These are phyloP conservation scores for Fomitiporia mediterranea DNA, from an alignment of 1,284 basidiomycete genomes.

Conservation along the genomic window DNA sequence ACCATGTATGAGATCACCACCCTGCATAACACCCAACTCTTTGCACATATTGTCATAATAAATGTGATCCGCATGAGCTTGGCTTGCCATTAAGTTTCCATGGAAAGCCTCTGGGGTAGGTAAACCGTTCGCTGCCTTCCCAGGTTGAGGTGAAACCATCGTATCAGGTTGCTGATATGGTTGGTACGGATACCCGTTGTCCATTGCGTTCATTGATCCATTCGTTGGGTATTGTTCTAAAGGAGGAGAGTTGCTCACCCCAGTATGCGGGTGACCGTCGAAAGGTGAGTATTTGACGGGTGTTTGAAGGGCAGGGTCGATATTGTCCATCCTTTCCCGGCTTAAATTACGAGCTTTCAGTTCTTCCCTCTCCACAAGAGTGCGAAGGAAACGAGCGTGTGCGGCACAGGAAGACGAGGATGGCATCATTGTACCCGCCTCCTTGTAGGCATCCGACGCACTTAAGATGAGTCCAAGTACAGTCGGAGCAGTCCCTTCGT, in stretches of 20 bases:
- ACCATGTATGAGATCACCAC: slow-evolving; percentile 21
- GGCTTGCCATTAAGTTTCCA: slow-evolving; percentile 29
- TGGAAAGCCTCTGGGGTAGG: slow-evolving; percentile 3
- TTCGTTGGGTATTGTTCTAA: slow-evolving; percentile 3
- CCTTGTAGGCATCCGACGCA: slow-evolving; percentile 70
- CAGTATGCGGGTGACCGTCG: not conserved
- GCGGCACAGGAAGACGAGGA: slow-evolving; percentile 57
- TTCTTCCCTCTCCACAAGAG: slow-evolving; percentile 59
- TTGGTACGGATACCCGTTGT: slow-evolving; percentile 11
- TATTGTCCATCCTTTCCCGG: slow-evolving; percentile 29
- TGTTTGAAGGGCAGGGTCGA: slow-evolving; percentile 16
- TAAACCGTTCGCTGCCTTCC: slow-evolving; percentile 9
- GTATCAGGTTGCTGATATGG: slow-evolving; percentile 6
- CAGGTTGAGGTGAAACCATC: not conserved
- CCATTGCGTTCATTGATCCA: not conserved
- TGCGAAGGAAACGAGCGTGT: slow-evolving; percentile 72
- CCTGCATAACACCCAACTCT: slow-evolving; percentile 49
- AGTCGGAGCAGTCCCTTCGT: slow-evolving; percentile 51
- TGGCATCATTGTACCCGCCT: slow-evolving; percentile 57
- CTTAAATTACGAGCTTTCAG: slow-evolving; percentile 46
- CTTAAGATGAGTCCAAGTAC: slow-evolving; percentile 60
- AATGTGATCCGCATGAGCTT: slow-evolving; percentile 45
- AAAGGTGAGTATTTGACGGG: slow-evolving; percentile 7
- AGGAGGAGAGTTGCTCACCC: not conserved
- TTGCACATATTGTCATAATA: slow-evolving; percentile 71